Percentiles rank a stretch among this genome's conserved stretches.
These are phyloP conservation scores for Amoeboaphelidium protococcarum DNA, from an alignment of 371 early-diverging fungal species.

Conservation along the genomic window DNA sequence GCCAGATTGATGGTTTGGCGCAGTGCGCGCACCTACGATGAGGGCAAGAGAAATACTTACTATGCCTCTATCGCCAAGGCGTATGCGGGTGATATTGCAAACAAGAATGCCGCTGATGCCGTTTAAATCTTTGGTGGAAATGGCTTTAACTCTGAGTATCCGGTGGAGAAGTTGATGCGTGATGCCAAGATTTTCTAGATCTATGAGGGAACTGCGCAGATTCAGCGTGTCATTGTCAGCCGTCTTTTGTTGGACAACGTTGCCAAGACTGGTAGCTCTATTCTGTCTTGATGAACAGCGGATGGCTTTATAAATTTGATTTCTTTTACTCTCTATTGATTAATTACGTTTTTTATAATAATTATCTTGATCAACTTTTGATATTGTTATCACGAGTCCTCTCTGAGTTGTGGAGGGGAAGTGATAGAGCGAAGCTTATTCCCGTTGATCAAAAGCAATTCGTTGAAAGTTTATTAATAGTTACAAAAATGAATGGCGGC, in stretches of 20 bases:
- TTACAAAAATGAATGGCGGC: no score
- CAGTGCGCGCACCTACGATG: slow-evolving; percentile 58
- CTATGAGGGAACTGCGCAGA: slow-evolving; percentile 87
- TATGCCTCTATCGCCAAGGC: slow-evolving; percentile 86
- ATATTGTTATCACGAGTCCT: no score
- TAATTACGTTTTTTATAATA: no score
- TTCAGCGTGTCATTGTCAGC: slow-evolving; percentile 71
- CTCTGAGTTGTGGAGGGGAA: no score
- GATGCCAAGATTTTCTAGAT: slow-evolving; percentile 87
- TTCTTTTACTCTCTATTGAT: no score
- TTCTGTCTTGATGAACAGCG: no score
- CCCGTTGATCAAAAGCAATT: no score
- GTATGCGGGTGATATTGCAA: slow-evolving; percentile 67
- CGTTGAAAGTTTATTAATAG: no score
- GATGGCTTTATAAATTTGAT: no score
- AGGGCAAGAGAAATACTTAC: slow-evolving; percentile 63
- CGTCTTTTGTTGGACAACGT: slow-evolving; percentile 30
- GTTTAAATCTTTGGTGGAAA: slow-evolving; percentile 92
- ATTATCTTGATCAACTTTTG: no score
- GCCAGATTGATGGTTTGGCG: slow-evolving; percentile 65
- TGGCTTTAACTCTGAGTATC: slow-evolving; percentile 54
- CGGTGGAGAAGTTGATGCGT: slow-evolving; percentile 11
- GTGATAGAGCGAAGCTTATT: no score
- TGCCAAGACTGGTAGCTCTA: neutral
- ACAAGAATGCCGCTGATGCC: slow-evolving; percentile 78